Evolutionary conservation across 306 rosid species (phyloP).

Genomic region (Ceratonia siliqua): DNA sequence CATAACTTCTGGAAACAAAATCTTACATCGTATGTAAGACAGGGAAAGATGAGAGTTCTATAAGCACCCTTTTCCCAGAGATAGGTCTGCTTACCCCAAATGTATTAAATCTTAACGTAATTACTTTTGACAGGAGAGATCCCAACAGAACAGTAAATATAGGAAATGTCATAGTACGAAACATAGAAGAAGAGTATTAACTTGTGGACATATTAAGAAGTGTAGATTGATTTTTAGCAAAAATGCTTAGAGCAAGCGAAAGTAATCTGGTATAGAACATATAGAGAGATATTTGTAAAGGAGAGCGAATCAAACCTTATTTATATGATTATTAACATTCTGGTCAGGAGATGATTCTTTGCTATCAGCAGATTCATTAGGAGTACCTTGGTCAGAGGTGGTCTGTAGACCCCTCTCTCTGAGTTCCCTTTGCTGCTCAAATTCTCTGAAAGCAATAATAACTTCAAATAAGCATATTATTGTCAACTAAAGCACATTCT

Average conservation of each 20-base stretch:
- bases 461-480: slow-evolving; percentile 38
- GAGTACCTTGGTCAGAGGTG: slow-evolving; percentile 68
- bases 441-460: slow-evolving; percentile 72
- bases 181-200: not conserved
- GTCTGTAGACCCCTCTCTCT: slow-evolving; percentile 87
- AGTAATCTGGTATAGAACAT: not conserved
- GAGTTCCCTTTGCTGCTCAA: slow-evolving; percentile 99
- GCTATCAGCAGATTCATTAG: slow-evolving; percentile 66
- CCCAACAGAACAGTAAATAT: not conserved
- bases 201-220: not conserved
- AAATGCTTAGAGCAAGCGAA: slow-evolving; percentile 5
- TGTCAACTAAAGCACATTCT: slow-evolving; percentile 35
- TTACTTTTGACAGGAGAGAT: not conserved
- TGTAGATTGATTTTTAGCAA: not conserved
- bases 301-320: slow-evolving; percentile 58
- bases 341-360: slow-evolving; percentile 66
- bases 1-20: not conserved
- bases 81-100: slow-evolving; percentile 3
- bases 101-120: not conserved
- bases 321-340: slow-evolving; percentile 58
- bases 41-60: not conserved
- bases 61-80: not conserved
- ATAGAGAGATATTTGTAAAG: not conserved
- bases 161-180: not conserved
- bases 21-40: too few species aligned